These are phyloP conservation scores for Fusarium sp. DNA, from an alignment of 2,329 filamentous ascomycete genomes.

Conservation along the genomic window DNA sequence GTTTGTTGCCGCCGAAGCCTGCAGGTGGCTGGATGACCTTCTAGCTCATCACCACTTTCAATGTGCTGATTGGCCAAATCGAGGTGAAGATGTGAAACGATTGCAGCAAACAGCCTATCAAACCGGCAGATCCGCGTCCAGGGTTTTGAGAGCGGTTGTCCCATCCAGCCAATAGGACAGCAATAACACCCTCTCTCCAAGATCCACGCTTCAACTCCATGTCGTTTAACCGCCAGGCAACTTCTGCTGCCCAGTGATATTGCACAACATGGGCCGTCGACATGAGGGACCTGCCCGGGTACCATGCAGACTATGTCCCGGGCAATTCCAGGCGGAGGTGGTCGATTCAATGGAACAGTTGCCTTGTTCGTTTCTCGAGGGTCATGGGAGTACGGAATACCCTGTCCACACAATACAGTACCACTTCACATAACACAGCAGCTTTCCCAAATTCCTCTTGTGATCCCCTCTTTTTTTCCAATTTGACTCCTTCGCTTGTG, in stretches of 20 bases:
- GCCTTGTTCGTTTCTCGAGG: constrained; percentile 5
- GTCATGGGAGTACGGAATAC: constrained; percentile 22
- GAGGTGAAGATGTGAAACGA: constrained; percentile 40
- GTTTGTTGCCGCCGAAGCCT: constrained; percentile 60
- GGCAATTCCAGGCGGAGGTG: constrained; percentile 22
- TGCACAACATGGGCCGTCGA: constrained; percentile 10
- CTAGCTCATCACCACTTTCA: constrained; percentile 49
- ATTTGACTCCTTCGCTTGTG: neutral
- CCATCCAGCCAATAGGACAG: constrained; percentile 37
- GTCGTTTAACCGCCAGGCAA: constrained; percentile 38
- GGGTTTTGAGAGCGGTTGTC: constrained; percentile 34
- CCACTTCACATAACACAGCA: constrained; percentile 38
- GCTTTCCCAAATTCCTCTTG: constrained; percentile 30
- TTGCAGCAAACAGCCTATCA: constrained; percentile 46
- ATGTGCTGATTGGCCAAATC: constrained; percentile 55
- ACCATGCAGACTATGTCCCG: constrained; percentile 30
- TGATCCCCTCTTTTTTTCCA: constrained; percentile 20
- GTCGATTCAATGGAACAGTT: constrained; percentile 20
- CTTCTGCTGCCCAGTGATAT: constrained; percentile 31
- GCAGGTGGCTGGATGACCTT: constrained; percentile 56
- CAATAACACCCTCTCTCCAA: constrained; percentile 29
- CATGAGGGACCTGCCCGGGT: constrained; percentile 29
- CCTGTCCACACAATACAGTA: constrained; percentile 20
- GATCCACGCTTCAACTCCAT: constrained; percentile 40
- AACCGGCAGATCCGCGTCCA: constrained; percentile 31